These are phyloP conservation scores for Babesia ovata DNA, from an alignment of 169 alveolate genomes.

Conservation along the genomic window DNA sequence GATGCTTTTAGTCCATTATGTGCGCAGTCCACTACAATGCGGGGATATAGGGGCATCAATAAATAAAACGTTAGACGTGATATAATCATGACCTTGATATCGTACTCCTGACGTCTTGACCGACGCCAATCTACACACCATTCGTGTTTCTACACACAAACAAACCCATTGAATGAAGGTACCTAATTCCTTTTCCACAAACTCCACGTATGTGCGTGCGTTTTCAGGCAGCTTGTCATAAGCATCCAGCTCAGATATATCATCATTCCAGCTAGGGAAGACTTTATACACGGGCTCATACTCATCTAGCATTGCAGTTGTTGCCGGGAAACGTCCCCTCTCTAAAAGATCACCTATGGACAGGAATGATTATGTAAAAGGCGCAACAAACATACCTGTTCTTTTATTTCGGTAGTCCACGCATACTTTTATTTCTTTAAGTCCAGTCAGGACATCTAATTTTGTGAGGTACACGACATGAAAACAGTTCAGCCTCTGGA, in stretches of 20 bases:
- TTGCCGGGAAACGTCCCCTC: slow-evolving; percentile 84
- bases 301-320: slow-evolving; percentile 77
- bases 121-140: slow-evolving; percentile 46
- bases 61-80: slow-evolving; percentile 8
- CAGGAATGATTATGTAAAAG: no score
- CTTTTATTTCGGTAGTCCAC: slow-evolving; percentile 72
- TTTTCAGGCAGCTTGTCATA: slow-evolving; percentile 85
- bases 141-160: background rate
- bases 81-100: slow-evolving; percentile 35
- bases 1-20: background rate
- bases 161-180: slow-evolving; percentile 91
- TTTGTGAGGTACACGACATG: slow-evolving; percentile 89
- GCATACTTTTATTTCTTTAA: slow-evolving; percentile 84
- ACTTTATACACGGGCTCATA: slow-evolving; percentile 86
- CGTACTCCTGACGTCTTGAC: slow-evolving; percentile 38
- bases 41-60: slow-evolving; percentile 37
- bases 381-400: slow-evolving; percentile 57
- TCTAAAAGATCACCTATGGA: slow-evolving; percentile 66
- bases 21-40: slow-evolving; percentile 11
- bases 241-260: slow-evolving; percentile 74
- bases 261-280: slow-evolving; percentile 88
- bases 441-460: slow-evolving; percentile 90
- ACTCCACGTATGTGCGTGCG: slow-evolving; percentile 82
- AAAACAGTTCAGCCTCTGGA: slow-evolving; percentile 76
- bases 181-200: slow-evolving; percentile 78